Evolutionary conservation across 108 stramenopile species (phyloP).

Genomic region (Parmales sp.): DNA sequence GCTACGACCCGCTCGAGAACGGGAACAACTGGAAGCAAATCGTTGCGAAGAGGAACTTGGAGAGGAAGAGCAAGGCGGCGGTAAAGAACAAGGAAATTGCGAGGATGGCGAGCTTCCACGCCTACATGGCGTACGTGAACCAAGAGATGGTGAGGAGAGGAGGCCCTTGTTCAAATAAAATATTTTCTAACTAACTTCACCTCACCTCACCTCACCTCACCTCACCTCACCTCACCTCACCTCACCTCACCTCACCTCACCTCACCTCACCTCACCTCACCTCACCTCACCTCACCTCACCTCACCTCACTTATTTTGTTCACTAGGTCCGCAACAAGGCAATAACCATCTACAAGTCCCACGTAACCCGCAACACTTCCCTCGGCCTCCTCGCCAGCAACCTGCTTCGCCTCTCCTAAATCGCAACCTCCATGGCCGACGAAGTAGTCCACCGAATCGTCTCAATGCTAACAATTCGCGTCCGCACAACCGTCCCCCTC

Average conservation of each 20-base stretch:
- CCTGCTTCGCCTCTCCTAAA: neutral
- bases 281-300: no score
- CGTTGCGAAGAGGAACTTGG: constrained; percentile 8
- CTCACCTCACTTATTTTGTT: no score
- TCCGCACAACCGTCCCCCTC: neutral
- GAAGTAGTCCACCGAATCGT: constrained; percentile 9
- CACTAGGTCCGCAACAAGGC: no score
- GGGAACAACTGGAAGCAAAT: constrained; percentile 9
- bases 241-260: no score
- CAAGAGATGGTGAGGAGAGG: neutral
- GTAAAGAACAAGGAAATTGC: neutral
- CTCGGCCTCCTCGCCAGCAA: neutral
- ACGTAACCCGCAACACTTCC: neutral
- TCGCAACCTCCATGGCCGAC: neutral
- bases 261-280: no score
- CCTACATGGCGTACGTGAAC: neutral
- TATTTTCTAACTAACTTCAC: no score
- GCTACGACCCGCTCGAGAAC: constrained; percentile 9
- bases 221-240: no score
- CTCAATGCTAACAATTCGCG: neutral
- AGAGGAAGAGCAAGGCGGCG: neutral
- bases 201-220: no score
- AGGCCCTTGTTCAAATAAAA: no score
- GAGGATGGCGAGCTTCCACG: neutral
- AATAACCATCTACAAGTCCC: neutral